Conservation (phyloP, 495 filamentous ascomycete species). For the Jackrogersella multiformis region DNA sequence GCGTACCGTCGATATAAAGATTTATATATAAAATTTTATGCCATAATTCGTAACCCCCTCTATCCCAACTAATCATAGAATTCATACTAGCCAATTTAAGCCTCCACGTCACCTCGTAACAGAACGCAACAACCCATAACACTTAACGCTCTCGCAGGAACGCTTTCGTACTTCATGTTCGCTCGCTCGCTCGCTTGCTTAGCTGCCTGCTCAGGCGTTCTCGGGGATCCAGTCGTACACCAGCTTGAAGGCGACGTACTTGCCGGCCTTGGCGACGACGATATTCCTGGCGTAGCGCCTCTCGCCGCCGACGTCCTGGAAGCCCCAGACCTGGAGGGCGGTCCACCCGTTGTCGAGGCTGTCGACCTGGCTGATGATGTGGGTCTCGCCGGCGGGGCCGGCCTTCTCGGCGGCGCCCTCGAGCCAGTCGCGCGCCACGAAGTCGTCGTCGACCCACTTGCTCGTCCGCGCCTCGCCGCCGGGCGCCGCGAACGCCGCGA, state of each 20-base stretch:
- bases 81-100: not conserved
- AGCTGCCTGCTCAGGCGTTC: too few species aligned
- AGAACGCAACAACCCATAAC: not conserved
- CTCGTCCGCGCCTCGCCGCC: constrained; percentile 39
- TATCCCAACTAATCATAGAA: not conserved
- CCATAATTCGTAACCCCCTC: constrained; percentile 5
- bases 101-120: not conserved
- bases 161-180: not conserved
- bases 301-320: constrained; percentile 61
- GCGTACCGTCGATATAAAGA: not conserved
- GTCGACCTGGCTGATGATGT: constrained; percentile 63
- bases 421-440: constrained; percentile 61
- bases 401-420: constrained; percentile 59
- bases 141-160: not conserved
- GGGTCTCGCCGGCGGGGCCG: constrained; percentile 59
- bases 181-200: constrained; percentile 22
- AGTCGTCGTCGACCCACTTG: constrained; percentile 50
- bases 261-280: constrained; percentile 68
- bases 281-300: constrained; percentile 74
- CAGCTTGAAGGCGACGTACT: constrained; percentile 70
- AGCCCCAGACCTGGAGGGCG: constrained; percentile 66
- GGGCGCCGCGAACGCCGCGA: constrained; percentile 25
- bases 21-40: too few species aligned
- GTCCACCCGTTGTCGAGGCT: constrained; percentile 66
- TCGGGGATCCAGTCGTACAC: constrained; percentile 73